Percentiles rank a stretch among this genome's conserved stretches.
phyloP scores from a whole-genome alignment of 192 early-diverging fungal species.

The Podila minutissima region DNA sequence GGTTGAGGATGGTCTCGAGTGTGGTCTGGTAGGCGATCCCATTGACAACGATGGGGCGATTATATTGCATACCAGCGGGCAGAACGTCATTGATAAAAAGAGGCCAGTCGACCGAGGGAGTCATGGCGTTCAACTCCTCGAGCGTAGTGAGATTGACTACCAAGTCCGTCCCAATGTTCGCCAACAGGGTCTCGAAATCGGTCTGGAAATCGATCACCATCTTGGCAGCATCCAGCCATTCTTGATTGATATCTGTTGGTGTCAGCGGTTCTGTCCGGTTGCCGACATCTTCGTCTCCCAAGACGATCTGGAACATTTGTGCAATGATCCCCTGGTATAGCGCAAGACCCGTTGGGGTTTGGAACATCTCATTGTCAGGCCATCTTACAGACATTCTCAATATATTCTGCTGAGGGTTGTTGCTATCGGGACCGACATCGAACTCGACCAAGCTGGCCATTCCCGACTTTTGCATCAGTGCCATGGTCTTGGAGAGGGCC shows the following conservation, averaged over 20 bases:
- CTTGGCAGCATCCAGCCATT: conserved; percentile 19
- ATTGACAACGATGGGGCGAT: too few species aligned
- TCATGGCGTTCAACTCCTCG: too few species aligned
- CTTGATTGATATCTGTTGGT: too few species aligned
- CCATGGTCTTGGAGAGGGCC: conserved; percentile 18
- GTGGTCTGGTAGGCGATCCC: too few species aligned
- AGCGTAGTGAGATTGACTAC: too few species aligned
- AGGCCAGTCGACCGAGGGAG: too few species aligned
- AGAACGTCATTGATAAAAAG: too few species aligned
- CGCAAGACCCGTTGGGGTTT: conserved; percentile 41
- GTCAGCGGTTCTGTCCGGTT: too few species aligned
- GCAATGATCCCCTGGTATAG: conserved; percentile 54
- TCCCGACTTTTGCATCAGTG: conserved; percentile 21
- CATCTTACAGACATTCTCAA: conserved; percentile 59
- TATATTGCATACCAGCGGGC: too few species aligned
- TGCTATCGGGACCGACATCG: conserved; percentile 58
- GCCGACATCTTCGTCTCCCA: conserved; percentile 13
- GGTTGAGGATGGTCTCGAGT: too few species aligned
- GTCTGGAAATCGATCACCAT: conserved; percentile 9
- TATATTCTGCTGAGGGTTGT: conserved; percentile 60
- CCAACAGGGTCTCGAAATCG: too few species aligned
- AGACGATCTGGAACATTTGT: conserved; percentile 47
- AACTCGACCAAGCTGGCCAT: conserved; percentile 55
- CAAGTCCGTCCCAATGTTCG: too few species aligned
- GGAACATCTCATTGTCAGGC: conserved; percentile 73